Evolutionary conservation across 2,329 filamentous ascomycete species (phyloP).

Genomic region (Calonectria hawksworthii): DNA sequence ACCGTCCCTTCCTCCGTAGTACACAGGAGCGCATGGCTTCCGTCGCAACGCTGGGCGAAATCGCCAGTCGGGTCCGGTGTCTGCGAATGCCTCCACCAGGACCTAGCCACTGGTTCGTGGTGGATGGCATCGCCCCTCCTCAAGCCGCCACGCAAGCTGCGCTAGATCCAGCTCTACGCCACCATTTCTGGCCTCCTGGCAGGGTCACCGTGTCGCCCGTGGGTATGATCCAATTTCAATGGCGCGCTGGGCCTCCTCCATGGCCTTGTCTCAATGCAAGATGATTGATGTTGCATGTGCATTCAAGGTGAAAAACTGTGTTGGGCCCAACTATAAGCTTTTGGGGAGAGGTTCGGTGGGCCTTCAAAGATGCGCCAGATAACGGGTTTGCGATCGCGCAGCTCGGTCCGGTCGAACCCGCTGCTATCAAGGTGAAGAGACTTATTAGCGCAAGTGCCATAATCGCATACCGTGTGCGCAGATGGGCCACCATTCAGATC

Average conservation of each 20-base stretch:
- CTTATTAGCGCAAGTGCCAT: constrained; percentile 20
- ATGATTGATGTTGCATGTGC: constrained; percentile 9
- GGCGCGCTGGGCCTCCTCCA: background rate
- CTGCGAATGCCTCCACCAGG: constrained; percentile 5
- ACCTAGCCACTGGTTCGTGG: constrained; percentile 25
- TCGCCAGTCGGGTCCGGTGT: background rate
- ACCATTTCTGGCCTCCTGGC: constrained; percentile 39
- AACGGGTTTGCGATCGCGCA: constrained; percentile 20
- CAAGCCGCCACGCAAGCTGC: constrained; percentile 47
- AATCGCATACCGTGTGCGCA: constrained; percentile 13
- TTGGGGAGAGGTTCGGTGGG: constrained; percentile 7
- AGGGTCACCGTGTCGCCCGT: constrained; percentile 32
- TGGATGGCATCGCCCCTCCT: constrained; percentile 45
- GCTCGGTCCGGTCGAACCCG: constrained; percentile 25
- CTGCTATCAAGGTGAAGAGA: constrained; percentile 28
- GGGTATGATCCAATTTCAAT: constrained; percentile 28
- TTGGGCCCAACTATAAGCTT: constrained; percentile 3
- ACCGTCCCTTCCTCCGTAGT: background rate
- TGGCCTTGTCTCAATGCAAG: constrained; percentile 7
- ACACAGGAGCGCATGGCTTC: background rate
- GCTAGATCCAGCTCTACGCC: constrained; percentile 46
- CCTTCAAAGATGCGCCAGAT: constrained; percentile 20
- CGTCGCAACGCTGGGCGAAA: background rate
- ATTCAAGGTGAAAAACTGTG: background rate
- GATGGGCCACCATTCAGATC: constrained; percentile 9